phyloP scores from a whole-genome alignment of 306 rosid genomes.

The Corylus avellana region DNA sequence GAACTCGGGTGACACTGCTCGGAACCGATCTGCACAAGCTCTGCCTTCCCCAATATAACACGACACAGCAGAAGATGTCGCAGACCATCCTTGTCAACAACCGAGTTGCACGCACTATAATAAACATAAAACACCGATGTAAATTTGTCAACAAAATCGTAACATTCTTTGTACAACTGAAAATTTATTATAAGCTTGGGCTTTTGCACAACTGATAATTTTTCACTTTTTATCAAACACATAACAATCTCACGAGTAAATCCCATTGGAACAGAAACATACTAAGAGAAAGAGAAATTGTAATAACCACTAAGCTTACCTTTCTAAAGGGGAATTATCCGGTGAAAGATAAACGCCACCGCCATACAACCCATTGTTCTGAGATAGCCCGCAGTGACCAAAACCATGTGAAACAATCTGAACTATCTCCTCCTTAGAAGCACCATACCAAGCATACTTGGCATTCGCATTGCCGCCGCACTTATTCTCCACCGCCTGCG shows the following conservation, averaged over 20 bases:
- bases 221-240: too few relatives aligned
- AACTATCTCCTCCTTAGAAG: slow-evolving; percentile 52
- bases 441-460: slow-evolving; percentile 66
- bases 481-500: slow-evolving; percentile 46
- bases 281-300: background rate
- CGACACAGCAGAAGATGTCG: slow-evolving; percentile 76
- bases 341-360: slow-evolving; percentile 62
- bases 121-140: background rate
- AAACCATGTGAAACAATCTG: slow-evolving; percentile 68
- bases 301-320: slow-evolving; percentile 36
- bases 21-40: slow-evolving; percentile 57
- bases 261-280: too few relatives aligned
- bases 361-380: slow-evolving; percentile 38
- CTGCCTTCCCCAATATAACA: slow-evolving; percentile 72
- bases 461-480: slow-evolving; percentile 61
- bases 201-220: too few relatives aligned
- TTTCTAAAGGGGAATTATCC: slow-evolving; percentile 52
- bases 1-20: slow-evolving; percentile 59
- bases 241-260: too few relatives aligned
- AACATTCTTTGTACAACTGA: background rate
- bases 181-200: too few relatives aligned
- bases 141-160: slow-evolving; percentile 6
- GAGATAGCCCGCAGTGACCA: slow-evolving; percentile 29
- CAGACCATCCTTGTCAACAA: slow-evolving; percentile 55
- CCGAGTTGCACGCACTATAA: slow-evolving; percentile 47